Evolutionary conservation across 176 grass and related monocot genomes (phyloP).

Genomic region (Oryza coarctata): DNA sequence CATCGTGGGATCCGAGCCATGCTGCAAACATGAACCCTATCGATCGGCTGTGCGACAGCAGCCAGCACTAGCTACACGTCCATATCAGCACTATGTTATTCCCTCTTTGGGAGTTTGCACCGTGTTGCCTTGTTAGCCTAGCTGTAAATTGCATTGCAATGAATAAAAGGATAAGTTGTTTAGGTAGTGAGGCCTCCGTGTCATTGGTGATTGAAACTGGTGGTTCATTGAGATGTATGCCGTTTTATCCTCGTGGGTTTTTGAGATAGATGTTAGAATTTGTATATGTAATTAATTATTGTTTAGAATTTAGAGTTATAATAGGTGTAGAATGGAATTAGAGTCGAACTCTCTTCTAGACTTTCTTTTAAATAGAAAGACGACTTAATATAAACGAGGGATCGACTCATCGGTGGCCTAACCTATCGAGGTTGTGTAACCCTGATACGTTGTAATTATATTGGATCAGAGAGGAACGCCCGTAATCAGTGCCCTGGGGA

Average conservation of each 20-base stretch:
- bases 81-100: slow-evolving; percentile 12
- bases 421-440: too few species aligned
- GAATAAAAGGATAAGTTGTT: not conserved
- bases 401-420: too few species aligned
- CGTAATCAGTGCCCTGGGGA: too few species aligned
- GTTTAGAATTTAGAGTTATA: too few species aligned
- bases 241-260: not conserved
- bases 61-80: slow-evolving; percentile 7
- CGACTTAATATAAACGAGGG: too few species aligned
- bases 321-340: too few species aligned
- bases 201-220: not conserved
- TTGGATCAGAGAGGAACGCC: too few species aligned
- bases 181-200: slow-evolving; percentile 14
- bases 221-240: not conserved
- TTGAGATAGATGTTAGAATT: not conserved
- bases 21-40: not conserved
- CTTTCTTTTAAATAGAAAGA: too few species aligned
- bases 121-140: not conserved
- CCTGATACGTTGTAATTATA: too few species aligned
- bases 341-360: too few species aligned
- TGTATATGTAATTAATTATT: too few species aligned
- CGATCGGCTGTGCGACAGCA: not conserved
- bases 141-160: not conserved
- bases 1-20: slow-evolving; percentile 33
- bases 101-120: not conserved